phyloP scores from a whole-genome alignment of 306 rosid genomes.

The Vicia villosa region DNA sequence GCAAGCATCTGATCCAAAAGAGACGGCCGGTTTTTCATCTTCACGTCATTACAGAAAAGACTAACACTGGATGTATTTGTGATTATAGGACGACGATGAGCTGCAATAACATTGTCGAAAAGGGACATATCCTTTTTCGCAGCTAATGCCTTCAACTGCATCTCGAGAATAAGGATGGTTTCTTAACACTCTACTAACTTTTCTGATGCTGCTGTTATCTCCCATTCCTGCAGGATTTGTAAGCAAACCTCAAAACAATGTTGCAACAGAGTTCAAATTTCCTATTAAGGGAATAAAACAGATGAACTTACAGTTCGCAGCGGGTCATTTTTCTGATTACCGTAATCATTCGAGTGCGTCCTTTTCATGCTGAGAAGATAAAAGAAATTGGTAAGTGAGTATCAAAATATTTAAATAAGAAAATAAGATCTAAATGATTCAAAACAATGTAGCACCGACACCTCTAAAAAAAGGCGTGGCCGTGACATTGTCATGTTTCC shows the following conservation, averaged over 20 bases:
- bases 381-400: conserved; percentile 26
- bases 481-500: no score
- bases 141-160: conserved; percentile 88
- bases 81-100: conserved; percentile 36
- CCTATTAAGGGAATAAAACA: conserved; percentile 20
- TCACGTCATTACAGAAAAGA: conserved; percentile 36
- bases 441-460: no score
- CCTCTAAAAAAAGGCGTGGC: no score
- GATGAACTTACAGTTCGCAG: conserved; percentile 64
- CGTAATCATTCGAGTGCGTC: conserved; percentile 39
- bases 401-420: conserved; percentile 28
- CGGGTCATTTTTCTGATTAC: conserved; percentile 55
- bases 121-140: conserved; percentile 65
- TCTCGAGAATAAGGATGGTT: conserved; percentile 84
- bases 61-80: conserved; percentile 31
- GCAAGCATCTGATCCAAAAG: conserved; percentile 77
- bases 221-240: conserved; percentile 70
- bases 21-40: conserved; percentile 52
- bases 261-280: background rate
- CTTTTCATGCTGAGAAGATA: conserved; percentile 53
- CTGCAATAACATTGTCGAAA: conserved; percentile 57
- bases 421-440: conserved; percentile 25
- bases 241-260: conserved; percentile 18
- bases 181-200: conserved; percentile 96
- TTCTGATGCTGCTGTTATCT: conserved; percentile 87